These are phyloP conservation scores for Apiospora hydei DNA, from an alignment of 2,329 filamentous ascomycete species.

Conservation along the genomic window DNA sequence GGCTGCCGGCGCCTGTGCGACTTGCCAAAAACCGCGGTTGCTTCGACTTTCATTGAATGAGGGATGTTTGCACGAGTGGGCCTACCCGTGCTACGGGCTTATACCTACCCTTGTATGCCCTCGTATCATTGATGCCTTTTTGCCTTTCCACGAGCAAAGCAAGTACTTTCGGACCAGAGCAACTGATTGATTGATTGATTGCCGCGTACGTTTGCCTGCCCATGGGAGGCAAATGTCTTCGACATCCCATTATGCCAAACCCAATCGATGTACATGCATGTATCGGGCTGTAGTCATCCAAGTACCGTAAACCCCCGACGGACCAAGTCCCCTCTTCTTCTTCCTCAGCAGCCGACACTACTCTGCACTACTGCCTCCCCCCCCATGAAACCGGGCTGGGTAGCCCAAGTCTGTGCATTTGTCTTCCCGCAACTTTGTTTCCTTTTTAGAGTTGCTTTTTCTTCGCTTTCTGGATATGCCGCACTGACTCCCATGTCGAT, in stretches of 20 bases:
- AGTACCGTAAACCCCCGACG: constrained; percentile 2
- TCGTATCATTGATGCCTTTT: not conserved
- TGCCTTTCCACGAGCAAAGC: not conserved
- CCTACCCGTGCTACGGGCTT: constrained; percentile 1
- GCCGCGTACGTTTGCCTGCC: not conserved
- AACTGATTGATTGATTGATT: not conserved
- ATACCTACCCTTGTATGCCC: not conserved
- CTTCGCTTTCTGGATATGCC: constrained; percentile 6
- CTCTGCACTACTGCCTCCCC: constrained; percentile 10
- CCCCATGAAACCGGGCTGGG: constrained; percentile 21
- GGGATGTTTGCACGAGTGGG: not conserved
- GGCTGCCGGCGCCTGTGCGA: not conserved
- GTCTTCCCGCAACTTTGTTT: constrained; percentile 13
- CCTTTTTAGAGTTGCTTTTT: constrained; percentile 21
- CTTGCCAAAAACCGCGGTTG: not conserved
- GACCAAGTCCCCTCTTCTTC: not conserved
- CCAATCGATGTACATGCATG: constrained; percentile 8
- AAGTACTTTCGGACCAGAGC: not conserved
- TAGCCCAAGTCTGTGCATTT: constrained; percentile 12
- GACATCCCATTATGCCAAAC: not conserved
- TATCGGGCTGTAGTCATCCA: not conserved
- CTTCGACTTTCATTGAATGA: not conserved
- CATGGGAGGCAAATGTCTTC: not conserved
- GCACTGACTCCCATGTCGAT: constrained; percentile 15
- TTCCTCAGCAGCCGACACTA: not conserved